Base-by-base conservation (phyloP, 768 basidiomycete species). In the Lepiota brunneoincarnata region DNA sequence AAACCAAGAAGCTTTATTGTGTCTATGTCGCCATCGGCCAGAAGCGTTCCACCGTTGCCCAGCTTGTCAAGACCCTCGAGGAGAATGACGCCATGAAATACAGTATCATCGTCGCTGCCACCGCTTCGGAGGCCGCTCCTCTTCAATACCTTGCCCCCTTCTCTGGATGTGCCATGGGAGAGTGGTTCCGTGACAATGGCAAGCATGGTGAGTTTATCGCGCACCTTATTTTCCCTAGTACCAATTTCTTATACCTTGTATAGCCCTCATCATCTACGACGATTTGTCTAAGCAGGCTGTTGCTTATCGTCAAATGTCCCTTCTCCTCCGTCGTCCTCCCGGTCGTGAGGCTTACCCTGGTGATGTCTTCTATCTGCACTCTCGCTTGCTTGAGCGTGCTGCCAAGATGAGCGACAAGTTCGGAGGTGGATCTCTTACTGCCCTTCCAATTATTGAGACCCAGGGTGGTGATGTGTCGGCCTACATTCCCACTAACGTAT, bases 181-280 rank as follows among this genome's bases (percentile, higher is more conserved):
- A 99, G 79, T 99, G 96, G 96, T 99, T 99, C 97, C 91, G 93
- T 77, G 97, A 99, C 78, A 99, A 99, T 73, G 96, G 94, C 79
- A 98, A 96, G 80, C 97, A 99, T 75, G 95, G 89, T 89, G 65
- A 51, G 85, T 63, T 21, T n/a, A 26, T 1, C 43, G 23, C 18
- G 7, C 9, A 4, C 12, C 14, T 43, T 44, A 18, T 11, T 11
- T 31, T 40, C 31, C 46, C 9, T 15, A 42, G 14, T 28, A 5
- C 31, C 3, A 34, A 59, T 43, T 49, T 43, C 58, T 66, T 28
- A 56, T 47, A 49, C 52, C 17, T 58, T 38, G 24, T 14, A 50
- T 53, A 90, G 89, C 96, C 61, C 84, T 98, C 65, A 98, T 99
- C 76, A 91, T 99, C 78, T 99, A 97, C 76, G 97, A 99, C 69